Base-by-base conservation (phyloP, 345 rosid species). In the Eucalyptus erythrocorys region DNA sequence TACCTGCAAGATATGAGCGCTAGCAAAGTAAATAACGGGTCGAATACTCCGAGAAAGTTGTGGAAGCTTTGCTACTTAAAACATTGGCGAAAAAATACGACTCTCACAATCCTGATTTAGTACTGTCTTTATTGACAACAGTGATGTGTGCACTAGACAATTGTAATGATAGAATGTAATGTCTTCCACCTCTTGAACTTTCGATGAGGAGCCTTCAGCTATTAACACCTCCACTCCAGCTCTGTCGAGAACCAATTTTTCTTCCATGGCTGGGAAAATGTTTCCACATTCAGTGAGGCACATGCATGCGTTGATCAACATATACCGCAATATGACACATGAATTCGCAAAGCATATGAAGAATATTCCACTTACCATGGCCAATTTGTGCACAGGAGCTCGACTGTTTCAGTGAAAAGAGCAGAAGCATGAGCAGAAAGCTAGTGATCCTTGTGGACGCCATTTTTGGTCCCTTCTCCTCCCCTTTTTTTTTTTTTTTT, bases 401-500 rank as follows among this genome's bases (percentile, higher is more conserved):
- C 30, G 27, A 88, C 8, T 7, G 64, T 4, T 34, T 90, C 17
- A 91, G 40, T 68, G 90, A 91, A 88, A 91, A 53, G 86, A 94
- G 86, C n/a, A 88, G 34, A 40, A 37, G 71, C 80, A 59, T 6
- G 87, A 94, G 89, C 86, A 89, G 48, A 87, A 90, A 90, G 90
- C 89, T 13, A 47, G 57, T 66, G 87, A 87, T 34, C 88, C 88
- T 94, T 87, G 76, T 9, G 88, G 90, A 49, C 89, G 42, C 90
- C 95, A 93, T 93, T 68, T 86, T 71, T 48, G 88, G 11, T 47
- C 37, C 53, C 24, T 48, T 87, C 34, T 12, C 87, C 27, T 45
- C 49, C 79, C 53, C 48, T 43, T 30, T 49, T 82, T 34, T 42
- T 71, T 87, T 86, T 86, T 86, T 40, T 47, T 8, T 48, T 49